Conservation (phyloP, 768 basidiomycete species). For the Leccinellum luteum region DNA sequence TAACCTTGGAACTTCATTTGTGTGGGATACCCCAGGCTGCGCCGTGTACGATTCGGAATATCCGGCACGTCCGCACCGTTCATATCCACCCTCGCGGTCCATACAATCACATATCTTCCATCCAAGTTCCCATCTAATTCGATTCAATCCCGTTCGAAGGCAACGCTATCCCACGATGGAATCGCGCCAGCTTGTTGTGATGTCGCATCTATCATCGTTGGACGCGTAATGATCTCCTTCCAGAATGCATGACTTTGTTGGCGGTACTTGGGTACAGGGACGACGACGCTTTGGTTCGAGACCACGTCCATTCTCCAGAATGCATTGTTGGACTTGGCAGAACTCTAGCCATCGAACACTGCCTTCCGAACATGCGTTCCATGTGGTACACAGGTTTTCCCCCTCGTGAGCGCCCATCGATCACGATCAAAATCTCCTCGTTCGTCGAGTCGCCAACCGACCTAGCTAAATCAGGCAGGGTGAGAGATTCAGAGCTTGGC, state of each 20-base stretch:
- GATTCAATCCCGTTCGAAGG: no score
- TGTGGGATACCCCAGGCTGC: neutral
- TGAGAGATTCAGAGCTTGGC: neutral
- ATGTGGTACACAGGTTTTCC: neutral
- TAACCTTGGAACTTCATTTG: no score
- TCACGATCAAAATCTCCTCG: neutral
- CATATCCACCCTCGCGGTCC: neutral
- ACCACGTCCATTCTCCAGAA: neutral
- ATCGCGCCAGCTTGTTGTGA: neutral
- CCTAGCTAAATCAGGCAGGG: neutral
- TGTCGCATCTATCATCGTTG: neutral
- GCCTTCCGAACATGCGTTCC: neutral
- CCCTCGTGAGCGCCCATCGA: neutral
- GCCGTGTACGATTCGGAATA: neutral
- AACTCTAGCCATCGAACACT: neutral
- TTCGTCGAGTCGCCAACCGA: neutral
- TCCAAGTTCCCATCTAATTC: no score
- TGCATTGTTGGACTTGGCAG: neutral
- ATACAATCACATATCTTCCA: neutral
- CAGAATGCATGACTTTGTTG: neutral
- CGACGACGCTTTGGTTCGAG: neutral
- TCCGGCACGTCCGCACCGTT: neutral
- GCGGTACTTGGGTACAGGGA: neutral
- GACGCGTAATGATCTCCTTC: no score
- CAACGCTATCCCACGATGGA: neutral